phyloP scores from a whole-genome alignment of 208 protist species.

The Leishmania lainsoni region DNA sequence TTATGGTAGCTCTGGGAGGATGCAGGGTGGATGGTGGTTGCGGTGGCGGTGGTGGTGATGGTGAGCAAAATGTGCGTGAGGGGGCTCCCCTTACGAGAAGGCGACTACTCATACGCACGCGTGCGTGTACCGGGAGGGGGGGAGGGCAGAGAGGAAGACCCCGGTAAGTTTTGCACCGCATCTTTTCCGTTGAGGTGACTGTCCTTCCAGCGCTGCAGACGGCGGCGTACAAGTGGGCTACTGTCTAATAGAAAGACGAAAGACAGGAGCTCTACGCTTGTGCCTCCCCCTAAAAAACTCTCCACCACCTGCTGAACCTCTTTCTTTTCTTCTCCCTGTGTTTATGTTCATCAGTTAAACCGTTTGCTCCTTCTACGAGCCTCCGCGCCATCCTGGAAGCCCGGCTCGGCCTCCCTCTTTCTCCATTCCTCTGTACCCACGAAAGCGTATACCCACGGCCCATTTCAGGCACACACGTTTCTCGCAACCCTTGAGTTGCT shows the following conservation, averaged over 20 bases:
- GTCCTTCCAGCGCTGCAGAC: not conserved
- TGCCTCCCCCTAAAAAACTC: not conserved
- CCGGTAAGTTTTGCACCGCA: not conserved
- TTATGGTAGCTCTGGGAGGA: not conserved
- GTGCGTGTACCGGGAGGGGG: not conserved
- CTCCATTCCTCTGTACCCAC: not conserved
- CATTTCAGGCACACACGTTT: not conserved
- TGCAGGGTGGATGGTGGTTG: not conserved
- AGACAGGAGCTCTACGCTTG: not conserved
- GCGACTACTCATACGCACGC: not conserved
- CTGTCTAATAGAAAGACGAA: not conserved
- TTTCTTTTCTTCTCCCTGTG: not conserved
- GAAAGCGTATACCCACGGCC: not conserved
- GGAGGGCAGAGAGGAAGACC: not conserved
- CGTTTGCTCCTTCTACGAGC: not conserved
- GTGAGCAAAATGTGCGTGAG: not conserved
- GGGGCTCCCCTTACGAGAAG: not conserved
- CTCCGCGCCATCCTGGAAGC: not conserved
- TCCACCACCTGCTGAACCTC: not conserved
- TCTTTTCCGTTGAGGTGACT: not conserved
- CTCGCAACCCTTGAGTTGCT: not conserved
- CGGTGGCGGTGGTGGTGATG: no score
- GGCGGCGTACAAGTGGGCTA: not conserved
- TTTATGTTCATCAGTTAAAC: not conserved
- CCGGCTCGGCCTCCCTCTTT: not conserved